Conservation (phyloP, 1,284 basidiomycete genomes). For the Cryptococcus sp. region DNA sequence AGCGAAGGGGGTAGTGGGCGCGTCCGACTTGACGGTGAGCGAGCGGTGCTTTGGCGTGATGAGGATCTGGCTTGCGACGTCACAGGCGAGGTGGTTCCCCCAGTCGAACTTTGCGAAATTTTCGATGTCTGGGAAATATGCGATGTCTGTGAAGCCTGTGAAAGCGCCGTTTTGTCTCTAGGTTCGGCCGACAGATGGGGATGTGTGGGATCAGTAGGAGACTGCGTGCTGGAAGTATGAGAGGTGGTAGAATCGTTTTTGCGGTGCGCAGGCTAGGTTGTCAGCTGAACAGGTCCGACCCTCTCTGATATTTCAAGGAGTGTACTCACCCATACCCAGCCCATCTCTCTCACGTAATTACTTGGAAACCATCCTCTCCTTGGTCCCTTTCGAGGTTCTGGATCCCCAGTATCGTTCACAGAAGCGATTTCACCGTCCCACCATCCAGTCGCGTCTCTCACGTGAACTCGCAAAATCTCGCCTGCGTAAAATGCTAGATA, state of each 20-base stretch:
- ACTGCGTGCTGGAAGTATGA: too few relatives aligned
- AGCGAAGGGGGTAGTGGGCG: slow-evolving; percentile 13
- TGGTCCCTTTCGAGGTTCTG: slow-evolving; percentile 13
- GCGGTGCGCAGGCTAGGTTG: neutral
- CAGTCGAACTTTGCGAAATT: too few relatives aligned
- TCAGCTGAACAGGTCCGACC: too few relatives aligned
- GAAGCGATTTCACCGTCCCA: slow-evolving; percentile 87
- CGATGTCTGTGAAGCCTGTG: slow-evolving; percentile 6
- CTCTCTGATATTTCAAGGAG: neutral
- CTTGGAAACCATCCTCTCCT: slow-evolving; percentile 98
- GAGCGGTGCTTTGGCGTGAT: slow-evolving; percentile 15
- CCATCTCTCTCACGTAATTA: slow-evolving; percentile 50
- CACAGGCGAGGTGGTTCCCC: too few relatives aligned
- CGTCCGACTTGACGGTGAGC: slow-evolving; percentile 1
- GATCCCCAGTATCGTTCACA: neutral
- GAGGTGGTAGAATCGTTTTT: neutral
- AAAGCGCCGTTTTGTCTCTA: neutral
- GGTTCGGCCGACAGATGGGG: neutral
- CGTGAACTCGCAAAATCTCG: slow-evolving; percentile 83
- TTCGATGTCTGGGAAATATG: slow-evolving; percentile 4
- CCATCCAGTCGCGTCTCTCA: slow-evolving; percentile 87
- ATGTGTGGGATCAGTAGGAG: too few relatives aligned
- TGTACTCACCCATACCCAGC: slow-evolving; percentile 24
- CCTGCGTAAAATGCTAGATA: slow-evolving; percentile 86
- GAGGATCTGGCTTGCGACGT: neutral